These are phyloP conservation scores for Artemisia annua DNA, from an alignment of 129 eudicot genomes.

Conservation along the genomic window DNA sequence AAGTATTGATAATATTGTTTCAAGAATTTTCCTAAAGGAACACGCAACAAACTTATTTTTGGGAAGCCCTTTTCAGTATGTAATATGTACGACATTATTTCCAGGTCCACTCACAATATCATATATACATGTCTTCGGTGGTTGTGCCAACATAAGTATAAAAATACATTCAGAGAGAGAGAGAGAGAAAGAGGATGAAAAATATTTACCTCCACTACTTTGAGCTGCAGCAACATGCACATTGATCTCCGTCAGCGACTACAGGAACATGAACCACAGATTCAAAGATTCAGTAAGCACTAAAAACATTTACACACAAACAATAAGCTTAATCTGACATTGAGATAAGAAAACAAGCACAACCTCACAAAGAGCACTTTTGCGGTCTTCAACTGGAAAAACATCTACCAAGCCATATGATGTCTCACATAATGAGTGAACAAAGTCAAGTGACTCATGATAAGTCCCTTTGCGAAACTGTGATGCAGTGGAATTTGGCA, in stretches of 20 bases:
- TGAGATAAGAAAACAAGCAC: constrained; percentile 19
- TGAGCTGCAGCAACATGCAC: constrained; percentile 73
- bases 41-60: no score
- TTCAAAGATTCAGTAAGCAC: constrained; percentile 29
- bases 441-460: constrained; percentile 91
- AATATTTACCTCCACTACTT: constrained; percentile 75
- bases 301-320: constrained; percentile 11
- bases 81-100: not conserved
- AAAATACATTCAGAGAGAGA: not conserved
- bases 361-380: constrained; percentile 97
- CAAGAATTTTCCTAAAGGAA: no score
- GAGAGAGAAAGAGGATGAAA: not conserved
- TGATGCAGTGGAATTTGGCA: constrained; percentile 67
- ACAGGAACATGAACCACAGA: constrained; percentile 44
- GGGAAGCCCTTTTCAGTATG: not conserved
- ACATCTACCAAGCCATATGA: constrained; percentile 97
- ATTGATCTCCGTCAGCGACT: constrained; percentile 96
- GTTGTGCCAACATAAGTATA: not conserved
- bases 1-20: no score
- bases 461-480: constrained; percentile 97
- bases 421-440: constrained; percentile 86
- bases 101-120: not conserved
- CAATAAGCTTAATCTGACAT: constrained; percentile 12
- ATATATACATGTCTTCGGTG: not conserved
- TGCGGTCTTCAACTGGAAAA: constrained; percentile 96